These are phyloP conservation scores for Gnaphalium uliginosum DNA, from an alignment of 129 eudicot genomes.

Conservation along the genomic window DNA sequence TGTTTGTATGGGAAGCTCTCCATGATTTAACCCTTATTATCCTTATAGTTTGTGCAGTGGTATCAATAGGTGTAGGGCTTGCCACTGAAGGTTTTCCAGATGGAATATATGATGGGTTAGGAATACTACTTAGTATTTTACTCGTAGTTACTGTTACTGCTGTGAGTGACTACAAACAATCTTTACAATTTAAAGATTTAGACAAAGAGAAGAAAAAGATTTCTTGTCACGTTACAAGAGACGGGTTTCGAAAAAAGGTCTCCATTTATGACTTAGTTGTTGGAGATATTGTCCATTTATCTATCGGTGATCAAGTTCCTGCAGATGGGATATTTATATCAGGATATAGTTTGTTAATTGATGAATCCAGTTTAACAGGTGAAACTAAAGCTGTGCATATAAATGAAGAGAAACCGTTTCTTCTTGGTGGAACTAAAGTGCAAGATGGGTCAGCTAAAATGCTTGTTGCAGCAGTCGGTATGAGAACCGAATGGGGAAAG, in stretches of 20 bases:
- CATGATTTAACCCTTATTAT: constrained; percentile 86
- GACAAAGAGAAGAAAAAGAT: constrained; percentile 94
- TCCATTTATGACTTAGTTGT: constrained; percentile 82
- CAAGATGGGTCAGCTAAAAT: constrained; percentile 90
- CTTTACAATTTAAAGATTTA: constrained; percentile 80
- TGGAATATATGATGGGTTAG: constrained; percentile 86
- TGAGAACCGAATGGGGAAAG: constrained; percentile 98
- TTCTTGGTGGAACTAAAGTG: constrained; percentile 83
- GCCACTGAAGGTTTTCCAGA: constrained; percentile 86
- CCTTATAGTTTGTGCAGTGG: constrained; percentile 86
- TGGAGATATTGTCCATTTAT: constrained; percentile 82
- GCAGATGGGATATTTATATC: constrained; percentile 90
- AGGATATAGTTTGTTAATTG: constrained; percentile 71
- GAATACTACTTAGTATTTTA: constrained; percentile 71
- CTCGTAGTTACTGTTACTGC: constrained; percentile 86
- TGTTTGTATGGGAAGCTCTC: constrained; percentile 88
- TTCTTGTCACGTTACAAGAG: constrained; percentile 73
- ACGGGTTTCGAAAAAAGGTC: constrained; percentile 71
- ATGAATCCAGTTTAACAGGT: constrained; percentile 88
- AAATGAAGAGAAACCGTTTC: constrained; percentile 62
- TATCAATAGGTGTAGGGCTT: constrained; percentile 83
- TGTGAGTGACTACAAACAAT: constrained; percentile 82
- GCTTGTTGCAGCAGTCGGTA: constrained; percentile 95
- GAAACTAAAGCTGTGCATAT: constrained; percentile 68
- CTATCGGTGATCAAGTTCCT: constrained; percentile 84